These are phyloP conservation scores for Colletotrichum theobromicola DNA, from an alignment of 2,329 filamentous ascomycete genomes.

Conservation along the genomic window DNA sequence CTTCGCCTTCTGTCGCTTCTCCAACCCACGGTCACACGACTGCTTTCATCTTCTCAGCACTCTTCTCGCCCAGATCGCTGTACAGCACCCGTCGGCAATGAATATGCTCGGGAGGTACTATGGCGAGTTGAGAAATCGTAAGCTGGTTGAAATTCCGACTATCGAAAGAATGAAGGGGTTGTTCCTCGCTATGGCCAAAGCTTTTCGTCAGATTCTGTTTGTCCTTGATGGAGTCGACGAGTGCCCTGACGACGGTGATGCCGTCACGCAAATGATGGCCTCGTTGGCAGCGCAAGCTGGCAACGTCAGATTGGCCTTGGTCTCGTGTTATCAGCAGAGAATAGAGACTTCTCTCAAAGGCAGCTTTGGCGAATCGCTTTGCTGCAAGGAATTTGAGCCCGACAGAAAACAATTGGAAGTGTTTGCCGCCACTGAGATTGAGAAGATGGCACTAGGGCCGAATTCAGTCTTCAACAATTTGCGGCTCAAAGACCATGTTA, in stretches of 20 bases:
- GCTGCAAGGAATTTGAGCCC: neutral
- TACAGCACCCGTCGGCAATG: neutral
- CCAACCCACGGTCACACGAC: neutral
- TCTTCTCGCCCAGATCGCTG: neutral
- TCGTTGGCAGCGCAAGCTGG: neutral
- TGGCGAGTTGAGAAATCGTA: neutral
- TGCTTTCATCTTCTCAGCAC: neutral
- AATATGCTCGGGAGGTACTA: neutral
- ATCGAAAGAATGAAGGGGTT: neutral
- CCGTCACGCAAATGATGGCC: neutral
- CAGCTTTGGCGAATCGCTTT: neutral
- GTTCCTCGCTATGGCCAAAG: neutral
- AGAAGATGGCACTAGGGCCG: neutral
- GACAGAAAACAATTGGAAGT: neutral
- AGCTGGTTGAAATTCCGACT: neutral
- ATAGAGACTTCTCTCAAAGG: neutral
- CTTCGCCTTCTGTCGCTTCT: neutral
- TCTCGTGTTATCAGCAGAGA: neutral
- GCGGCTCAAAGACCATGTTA: neutral
- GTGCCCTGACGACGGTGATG: neutral
- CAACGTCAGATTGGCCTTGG: neutral
- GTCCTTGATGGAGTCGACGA: neutral
- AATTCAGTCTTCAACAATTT: neutral
- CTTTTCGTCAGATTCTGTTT: neutral
- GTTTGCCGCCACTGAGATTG: neutral